A percentile compares a stretch with the other conserved stretches of the same genome.
Evolutionary conservation across 495 filamentous ascomycete genomes (phyloP).

Genomic region (Aeminium ludgeri): DNA sequence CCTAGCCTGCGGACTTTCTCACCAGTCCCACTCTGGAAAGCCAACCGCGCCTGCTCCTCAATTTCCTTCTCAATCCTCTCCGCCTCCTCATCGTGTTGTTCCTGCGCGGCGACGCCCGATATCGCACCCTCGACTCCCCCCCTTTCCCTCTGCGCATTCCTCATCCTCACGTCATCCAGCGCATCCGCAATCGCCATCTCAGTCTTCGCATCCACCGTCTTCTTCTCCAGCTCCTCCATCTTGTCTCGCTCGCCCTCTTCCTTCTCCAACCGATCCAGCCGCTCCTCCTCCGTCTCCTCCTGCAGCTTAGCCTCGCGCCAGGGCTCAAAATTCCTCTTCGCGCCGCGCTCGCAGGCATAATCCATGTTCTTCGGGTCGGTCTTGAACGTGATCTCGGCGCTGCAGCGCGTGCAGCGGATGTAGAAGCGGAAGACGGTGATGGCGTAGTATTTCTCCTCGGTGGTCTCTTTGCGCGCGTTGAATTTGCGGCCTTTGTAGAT

Average conservation of each 20-base stretch:
- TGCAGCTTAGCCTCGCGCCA: slow-evolving; percentile 50
- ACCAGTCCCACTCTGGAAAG: slow-evolving; percentile 50
- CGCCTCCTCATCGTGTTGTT: slow-evolving; percentile 39
- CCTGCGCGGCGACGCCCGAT: slow-evolving; percentile 23
- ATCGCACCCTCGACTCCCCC: slow-evolving; percentile 43
- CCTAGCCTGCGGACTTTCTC: slow-evolving; percentile 34
- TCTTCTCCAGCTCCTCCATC: slow-evolving; percentile 66
- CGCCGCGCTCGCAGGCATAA: slow-evolving; percentile 72
- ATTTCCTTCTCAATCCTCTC: slow-evolving; percentile 60
- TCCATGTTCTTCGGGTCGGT: slow-evolving; percentile 93
- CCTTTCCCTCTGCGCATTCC: slow-evolving; percentile 75
- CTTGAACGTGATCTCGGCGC: slow-evolving; percentile 71
- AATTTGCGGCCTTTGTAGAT: slow-evolving; percentile 96
- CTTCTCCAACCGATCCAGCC: slow-evolving; percentile 65
- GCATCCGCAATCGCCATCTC: slow-evolving; percentile 97
- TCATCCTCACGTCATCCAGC: slow-evolving; percentile 78
- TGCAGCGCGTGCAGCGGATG: slow-evolving; percentile 85
- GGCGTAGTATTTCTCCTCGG: slow-evolving; percentile 74
- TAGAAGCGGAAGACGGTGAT: slow-evolving; percentile 91
- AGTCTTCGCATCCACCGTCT: slow-evolving; percentile 79
- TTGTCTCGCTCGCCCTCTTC: slow-evolving; percentile 51
- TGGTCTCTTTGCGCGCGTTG: slow-evolving; percentile 90
- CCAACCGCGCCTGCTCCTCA: slow-evolving; percentile 64
- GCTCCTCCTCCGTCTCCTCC: slow-evolving; percentile 72
- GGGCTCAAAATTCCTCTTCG: slow-evolving; percentile 82